Conservation (phyloP, 2,329 filamentous ascomycete species). For the Penicillium sumatraense region DNA sequence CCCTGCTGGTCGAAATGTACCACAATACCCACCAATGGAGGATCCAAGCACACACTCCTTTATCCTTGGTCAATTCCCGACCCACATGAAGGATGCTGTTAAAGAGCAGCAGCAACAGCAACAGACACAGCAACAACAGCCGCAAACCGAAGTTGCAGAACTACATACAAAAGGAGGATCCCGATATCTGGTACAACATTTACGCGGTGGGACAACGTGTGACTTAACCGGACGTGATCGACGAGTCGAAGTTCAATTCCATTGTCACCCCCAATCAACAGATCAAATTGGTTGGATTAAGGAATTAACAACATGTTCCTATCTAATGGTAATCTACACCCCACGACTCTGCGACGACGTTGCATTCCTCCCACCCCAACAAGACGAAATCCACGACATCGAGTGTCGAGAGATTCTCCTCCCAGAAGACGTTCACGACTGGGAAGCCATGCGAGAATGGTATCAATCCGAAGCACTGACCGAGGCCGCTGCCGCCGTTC, state of each 20-base stretch:
- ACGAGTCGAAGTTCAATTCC: slow-evolving; percentile 79
- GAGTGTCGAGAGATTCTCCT: slow-evolving; percentile 73
- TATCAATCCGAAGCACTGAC: slow-evolving; percentile 37
- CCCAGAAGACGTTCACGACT: slow-evolving; percentile 58
- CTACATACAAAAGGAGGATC: slow-evolving; percentile 82
- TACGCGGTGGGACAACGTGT: slow-evolving; percentile 80
- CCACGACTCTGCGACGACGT: slow-evolving; percentile 85
- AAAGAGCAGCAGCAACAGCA: slow-evolving; percentile 32
- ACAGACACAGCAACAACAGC: slow-evolving; percentile 27
- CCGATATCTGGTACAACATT: slow-evolving; percentile 81
- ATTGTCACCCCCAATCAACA: slow-evolving; percentile 75
- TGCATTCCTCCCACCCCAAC: slow-evolving; percentile 80
- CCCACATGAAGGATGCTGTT: slow-evolving; percentile 34
- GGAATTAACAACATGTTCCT: slow-evolving; percentile 86
- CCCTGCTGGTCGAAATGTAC: slow-evolving; percentile 69
- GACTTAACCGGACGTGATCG: slow-evolving; percentile 82
- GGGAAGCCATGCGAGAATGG: slow-evolving; percentile 46
- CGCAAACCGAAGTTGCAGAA: slow-evolving; percentile 58
- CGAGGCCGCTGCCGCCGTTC: slow-evolving; percentile 28
- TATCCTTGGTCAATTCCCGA: slow-evolving; percentile 67
- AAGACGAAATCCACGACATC: slow-evolving; percentile 76
- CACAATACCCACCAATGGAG: slow-evolving; percentile 71
- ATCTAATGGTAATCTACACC: slow-evolving; percentile 91
- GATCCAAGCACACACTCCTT: slow-evolving; percentile 78
- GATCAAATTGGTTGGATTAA: slow-evolving; percentile 91